Conservation (phyloP, 106 monocot species). For the Narthecium ossifragum region DNA sequence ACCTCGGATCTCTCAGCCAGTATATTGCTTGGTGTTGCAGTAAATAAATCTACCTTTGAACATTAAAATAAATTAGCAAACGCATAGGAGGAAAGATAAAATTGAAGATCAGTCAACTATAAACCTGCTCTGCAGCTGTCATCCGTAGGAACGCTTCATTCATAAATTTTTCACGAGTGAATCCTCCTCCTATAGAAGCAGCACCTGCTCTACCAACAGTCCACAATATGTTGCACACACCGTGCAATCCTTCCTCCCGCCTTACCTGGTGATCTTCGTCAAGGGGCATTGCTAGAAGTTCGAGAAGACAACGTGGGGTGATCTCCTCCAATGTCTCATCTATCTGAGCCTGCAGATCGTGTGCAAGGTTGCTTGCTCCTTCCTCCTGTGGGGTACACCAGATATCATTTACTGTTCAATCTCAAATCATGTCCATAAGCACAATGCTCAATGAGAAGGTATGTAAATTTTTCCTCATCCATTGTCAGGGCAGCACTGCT, state of each 20-base stretch:
- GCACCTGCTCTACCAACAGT: slow-evolving; percentile 75
- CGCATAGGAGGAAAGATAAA: not conserved
- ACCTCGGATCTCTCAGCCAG: slow-evolving; percentile 87
- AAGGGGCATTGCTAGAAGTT: slow-evolving; percentile 82
- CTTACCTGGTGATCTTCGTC: slow-evolving; percentile 53
- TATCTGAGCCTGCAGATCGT: slow-evolving; percentile 69
- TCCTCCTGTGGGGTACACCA: slow-evolving; percentile 64
- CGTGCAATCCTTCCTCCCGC: slow-evolving; percentile 73
- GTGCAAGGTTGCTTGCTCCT: slow-evolving; percentile 93
- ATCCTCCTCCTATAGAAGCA: slow-evolving; percentile 75
- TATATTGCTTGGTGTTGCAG: slow-evolving; percentile 70
- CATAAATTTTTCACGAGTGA: slow-evolving; percentile 81
- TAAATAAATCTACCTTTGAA: slow-evolving; percentile 76
- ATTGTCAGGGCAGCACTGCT: too few relatives aligned
- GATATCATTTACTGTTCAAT: too few relatives aligned
- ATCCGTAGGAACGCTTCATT: slow-evolving; percentile 72
- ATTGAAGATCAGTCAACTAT: not conserved
- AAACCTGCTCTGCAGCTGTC: slow-evolving; percentile 89
- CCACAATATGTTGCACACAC: slow-evolving; percentile 79
- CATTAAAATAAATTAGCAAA: slow-evolving; percentile 11
- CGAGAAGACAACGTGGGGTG: slow-evolving; percentile 68
- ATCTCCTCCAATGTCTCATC: slow-evolving; percentile 95
- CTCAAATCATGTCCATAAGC: too few relatives aligned
- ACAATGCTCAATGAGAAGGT: too few relatives aligned
- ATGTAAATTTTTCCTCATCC: too few relatives aligned